These are phyloP conservation scores for Boletus sp. DNA, from an alignment of 768 basidiomycete species.

Conservation along the genomic window DNA sequence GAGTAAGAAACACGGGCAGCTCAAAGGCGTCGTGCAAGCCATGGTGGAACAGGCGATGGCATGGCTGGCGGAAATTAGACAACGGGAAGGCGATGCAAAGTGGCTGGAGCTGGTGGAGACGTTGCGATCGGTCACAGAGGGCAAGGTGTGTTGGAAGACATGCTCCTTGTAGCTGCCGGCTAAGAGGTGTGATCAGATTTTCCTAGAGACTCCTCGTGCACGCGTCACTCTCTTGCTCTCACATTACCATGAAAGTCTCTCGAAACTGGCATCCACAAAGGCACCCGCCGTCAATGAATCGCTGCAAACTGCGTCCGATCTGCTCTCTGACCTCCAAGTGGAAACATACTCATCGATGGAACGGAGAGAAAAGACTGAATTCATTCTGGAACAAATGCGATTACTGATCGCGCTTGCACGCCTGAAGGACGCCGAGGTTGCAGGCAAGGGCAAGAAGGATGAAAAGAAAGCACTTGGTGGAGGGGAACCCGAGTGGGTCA, in stretches of 20 bases:
- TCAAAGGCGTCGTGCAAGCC: conserved; percentile 86
- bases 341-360: conserved; percentile 99
- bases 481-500: conserved; percentile 90
- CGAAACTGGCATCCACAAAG: conserved; percentile 42
- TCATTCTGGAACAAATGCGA: conserved; percentile 97
- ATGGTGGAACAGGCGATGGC: conserved; percentile 85
- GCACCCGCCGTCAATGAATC: conserved; percentile 54
- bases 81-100: conserved; percentile 61
- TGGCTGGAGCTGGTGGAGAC: conserved; percentile 92
- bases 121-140: conserved; percentile 88
- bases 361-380: conserved; percentile 95
- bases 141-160: conserved; percentile 64
- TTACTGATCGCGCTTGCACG: conserved; percentile 75
- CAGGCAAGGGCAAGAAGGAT: conserved; percentile 50
- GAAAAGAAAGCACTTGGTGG: conserved; percentile 58
- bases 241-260: conserved; percentile 76
- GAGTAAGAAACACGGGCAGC: conserved; percentile 96
- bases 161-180: background rate
- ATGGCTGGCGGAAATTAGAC: conserved; percentile 78
- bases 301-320: conserved; percentile 83
- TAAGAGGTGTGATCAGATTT: conserved; percentile 58
- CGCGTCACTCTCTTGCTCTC: conserved; percentile 88
- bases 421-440: conserved; percentile 66
- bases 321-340: conserved; percentile 93
- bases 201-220: conserved; percentile 94